Base-by-base conservation (phyloP, 169 alveolate species). In the Plasmodium fragile region DNA sequence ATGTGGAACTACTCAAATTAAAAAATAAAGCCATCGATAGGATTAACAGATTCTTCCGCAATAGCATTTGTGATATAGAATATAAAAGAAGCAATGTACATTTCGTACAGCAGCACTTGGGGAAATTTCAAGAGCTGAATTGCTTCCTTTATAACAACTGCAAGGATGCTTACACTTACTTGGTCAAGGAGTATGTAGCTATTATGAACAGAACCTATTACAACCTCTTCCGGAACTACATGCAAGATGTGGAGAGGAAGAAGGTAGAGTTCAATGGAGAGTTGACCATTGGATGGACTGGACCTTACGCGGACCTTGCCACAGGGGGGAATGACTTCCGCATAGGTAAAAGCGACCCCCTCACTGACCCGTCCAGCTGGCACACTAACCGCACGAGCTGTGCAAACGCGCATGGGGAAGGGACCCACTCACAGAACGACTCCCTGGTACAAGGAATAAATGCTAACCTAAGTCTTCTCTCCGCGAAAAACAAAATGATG, bases 71-170 rank as follows among this genome's bases (percentile, higher is more conserved):
- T 95, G 65, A 94, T 75, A 75, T 95, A 84, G 32, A 87, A 89
- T 75, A 59, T 96, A 45, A 90, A 96, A 89, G 93, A 91, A 85
- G 45, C 80, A 92, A 95, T 90, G 71, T 94, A 70, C 82, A 96
- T 81, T 22, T 59, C 82, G 43, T 85, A 75, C 82, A 89, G 75
- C 80, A 94, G 96, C 36, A 96, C 83, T 43, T 96, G 70, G 41
- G 70, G 0, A 77, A 34, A 10, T 89, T 55, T 39, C 65, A 78
- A 3, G 45, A 55, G 32, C 25, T 89, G 22, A 89, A 89, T 69
- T 25, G 22, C 1, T 89, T 89, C 52, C 72, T 89, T 0, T 89
- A 78, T 52, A 89, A 89, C 30, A 89, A 89, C 22, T 78, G 34
- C 8, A 72, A 28, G 34, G 49, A 89, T 78, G 82, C 39, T 0